These are phyloP conservation scores for Cladosporium oxysporum DNA, from an alignment of 2,329 filamentous ascomycete genomes.

Conservation along the genomic window DNA sequence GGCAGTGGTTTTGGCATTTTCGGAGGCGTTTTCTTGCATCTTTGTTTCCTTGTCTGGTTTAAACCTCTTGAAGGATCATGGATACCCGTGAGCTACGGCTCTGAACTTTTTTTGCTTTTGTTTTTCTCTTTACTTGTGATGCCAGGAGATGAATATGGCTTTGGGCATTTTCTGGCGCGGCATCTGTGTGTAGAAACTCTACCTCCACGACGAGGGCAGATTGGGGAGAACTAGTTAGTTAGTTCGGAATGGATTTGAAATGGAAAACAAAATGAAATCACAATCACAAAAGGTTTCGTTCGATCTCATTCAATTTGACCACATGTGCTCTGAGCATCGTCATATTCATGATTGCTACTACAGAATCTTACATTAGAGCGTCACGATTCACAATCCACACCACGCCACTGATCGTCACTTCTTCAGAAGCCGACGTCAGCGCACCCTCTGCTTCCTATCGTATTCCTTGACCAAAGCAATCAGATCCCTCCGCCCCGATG, in stretches of 20 bases:
- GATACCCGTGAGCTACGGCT: neutral
- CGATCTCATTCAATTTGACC: too few species aligned
- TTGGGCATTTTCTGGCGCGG: conserved; percentile 1
- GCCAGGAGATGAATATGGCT: neutral
- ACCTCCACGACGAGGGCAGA: neutral
- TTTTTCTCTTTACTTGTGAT: neutral
- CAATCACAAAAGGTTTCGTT: neutral
- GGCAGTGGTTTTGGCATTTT: neutral
- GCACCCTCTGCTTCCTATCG: too few species aligned
- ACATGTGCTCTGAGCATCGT: too few species aligned
- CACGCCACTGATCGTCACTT: too few species aligned
- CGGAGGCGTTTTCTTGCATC: neutral
- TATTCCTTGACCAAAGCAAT: too few species aligned
- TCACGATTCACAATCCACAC: too few species aligned
- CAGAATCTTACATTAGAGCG: too few species aligned
- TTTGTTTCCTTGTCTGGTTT: neutral
- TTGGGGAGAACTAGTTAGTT: neutral
- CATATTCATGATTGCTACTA: too few species aligned
- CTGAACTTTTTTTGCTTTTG: neutral
- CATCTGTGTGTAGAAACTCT: neutral
- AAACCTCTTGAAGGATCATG: neutral
- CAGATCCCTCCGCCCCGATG: neutral
- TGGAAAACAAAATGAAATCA: neutral
- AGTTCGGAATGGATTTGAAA: neutral
- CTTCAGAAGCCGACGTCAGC: too few species aligned